phyloP scores from a whole-genome alignment of 306 rosid genomes.

The Crataegus laevigata region DNA sequence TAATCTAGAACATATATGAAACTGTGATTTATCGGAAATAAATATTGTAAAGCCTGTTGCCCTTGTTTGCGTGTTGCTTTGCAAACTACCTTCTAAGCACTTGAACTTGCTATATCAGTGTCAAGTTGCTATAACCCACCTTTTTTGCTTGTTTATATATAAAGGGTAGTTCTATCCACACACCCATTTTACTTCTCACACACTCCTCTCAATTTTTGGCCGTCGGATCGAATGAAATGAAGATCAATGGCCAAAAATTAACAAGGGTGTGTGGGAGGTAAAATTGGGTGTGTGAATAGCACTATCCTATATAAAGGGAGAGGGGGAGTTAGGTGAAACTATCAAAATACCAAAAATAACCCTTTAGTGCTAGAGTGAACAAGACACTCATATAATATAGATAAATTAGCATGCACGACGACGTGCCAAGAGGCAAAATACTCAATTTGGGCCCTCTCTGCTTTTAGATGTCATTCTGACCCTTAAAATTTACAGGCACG shows the following conservation, averaged over 20 bases:
- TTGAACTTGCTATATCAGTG: background rate
- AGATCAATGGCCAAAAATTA: too few species aligned
- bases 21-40: background rate
- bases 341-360: too few species aligned
- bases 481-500: constrained; percentile 57
- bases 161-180: too few species aligned
- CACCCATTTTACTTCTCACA: too few species aligned
- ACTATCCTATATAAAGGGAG: too few species aligned
- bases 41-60: background rate
- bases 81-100: background rate
- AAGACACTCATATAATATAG: background rate
- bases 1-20: background rate
- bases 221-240: too few species aligned
- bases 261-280: too few species aligned
- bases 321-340: background rate
- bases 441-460: background rate
- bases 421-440: background rate
- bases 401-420: background rate
- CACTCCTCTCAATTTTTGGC: too few species aligned
- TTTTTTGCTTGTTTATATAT: background rate
- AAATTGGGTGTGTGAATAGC: too few species aligned
- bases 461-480: background rate
- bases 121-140: background rate
- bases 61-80: background rate
- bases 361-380: background rate